Evolutionary conservation across 371 early-diverging fungal genomes (phyloP).

Genomic region (Rhizopus delemar): DNA sequence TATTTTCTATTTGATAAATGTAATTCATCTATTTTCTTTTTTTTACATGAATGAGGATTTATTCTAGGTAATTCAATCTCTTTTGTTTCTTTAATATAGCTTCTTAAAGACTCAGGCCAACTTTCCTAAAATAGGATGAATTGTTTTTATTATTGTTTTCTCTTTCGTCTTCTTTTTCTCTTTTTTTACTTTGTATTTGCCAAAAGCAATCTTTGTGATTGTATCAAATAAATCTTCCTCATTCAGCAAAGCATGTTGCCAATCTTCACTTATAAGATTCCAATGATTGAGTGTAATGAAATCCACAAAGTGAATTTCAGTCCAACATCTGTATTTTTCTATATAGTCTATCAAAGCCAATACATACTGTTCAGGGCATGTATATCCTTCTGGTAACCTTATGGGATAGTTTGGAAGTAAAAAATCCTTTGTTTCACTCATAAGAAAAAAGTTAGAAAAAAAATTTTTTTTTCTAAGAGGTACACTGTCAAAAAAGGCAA

Average conservation of each 20-base stretch:
- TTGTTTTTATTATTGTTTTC: background rate
- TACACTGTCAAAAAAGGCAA: background rate
- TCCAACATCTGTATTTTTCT: slow-evolving; percentile 30
- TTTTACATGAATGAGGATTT: slow-evolving; percentile 18
- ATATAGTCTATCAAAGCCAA: slow-evolving; percentile 24
- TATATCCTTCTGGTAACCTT: background rate
- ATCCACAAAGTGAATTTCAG: slow-evolving; percentile 50
- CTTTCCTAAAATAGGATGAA: slow-evolving; percentile 13
- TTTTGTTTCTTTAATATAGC: slow-evolving; percentile 20
- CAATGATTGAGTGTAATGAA: slow-evolving; percentile 47
- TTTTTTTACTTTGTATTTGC: slow-evolving; percentile 17
- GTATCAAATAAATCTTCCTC: slow-evolving; percentile 20
- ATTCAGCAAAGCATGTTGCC: slow-evolving; percentile 32
- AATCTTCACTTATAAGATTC: slow-evolving; percentile 36
- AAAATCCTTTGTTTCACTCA: background rate
- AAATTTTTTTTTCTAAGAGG: background rate
- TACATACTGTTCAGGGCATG: slow-evolving; percentile 27
- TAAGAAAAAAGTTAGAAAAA: background rate
- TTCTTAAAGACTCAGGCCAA: slow-evolving; percentile 27
- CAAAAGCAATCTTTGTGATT: slow-evolving; percentile 26
- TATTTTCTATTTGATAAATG: background rate
- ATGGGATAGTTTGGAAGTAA: background rate
- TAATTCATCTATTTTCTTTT: background rate
- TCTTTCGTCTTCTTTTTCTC: too few species aligned
- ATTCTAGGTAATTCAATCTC: slow-evolving; percentile 27